Conservation (phyloP, 345 rosid genomes). For the Viola odorata region DNA sequence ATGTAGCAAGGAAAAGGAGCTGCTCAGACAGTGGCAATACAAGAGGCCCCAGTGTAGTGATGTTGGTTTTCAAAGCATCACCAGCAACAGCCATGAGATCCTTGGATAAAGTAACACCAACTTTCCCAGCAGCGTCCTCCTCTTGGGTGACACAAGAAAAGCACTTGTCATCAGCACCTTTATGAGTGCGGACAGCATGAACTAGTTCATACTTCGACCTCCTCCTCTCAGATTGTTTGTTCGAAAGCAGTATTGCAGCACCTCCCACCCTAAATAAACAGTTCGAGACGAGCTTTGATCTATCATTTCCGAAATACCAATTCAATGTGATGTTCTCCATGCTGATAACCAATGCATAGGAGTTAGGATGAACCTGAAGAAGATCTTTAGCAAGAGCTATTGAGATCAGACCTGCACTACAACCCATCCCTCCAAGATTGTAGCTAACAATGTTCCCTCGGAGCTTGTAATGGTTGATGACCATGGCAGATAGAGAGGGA, state of each 20-base stretch:
- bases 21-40: slow-evolving; percentile 24
- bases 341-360: slow-evolving; percentile 58
- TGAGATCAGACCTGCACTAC: slow-evolving; percentile 45
- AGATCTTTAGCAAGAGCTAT: slow-evolving; percentile 55
- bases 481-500: slow-evolving; percentile 37
- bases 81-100: slow-evolving; percentile 4
- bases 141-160: neutral
- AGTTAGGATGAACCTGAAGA: slow-evolving; percentile 39
- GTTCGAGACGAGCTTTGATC: slow-evolving; percentile 54
- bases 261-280: slow-evolving; percentile 55
- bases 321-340: slow-evolving; percentile 46
- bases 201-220: slow-evolving; percentile 4
- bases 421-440: slow-evolving; percentile 40
- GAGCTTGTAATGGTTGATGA: slow-evolving; percentile 36
- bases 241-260: slow-evolving; percentile 52
- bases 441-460: slow-evolving; percentile 32
- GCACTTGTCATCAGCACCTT: slow-evolving; percentile 4
- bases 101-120: neutral
- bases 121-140: slow-evolving; percentile 8
- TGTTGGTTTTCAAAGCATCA: slow-evolving; percentile 7
- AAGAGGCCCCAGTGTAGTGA: slow-evolving; percentile 7
- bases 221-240: slow-evolving; percentile 10
- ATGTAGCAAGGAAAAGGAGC: slow-evolving; percentile 48
- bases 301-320: slow-evolving; percentile 46
- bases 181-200: slow-evolving; percentile 6